Conservation (phyloP, 148 eudicot genomes). For the Silene uniflora region DNA sequence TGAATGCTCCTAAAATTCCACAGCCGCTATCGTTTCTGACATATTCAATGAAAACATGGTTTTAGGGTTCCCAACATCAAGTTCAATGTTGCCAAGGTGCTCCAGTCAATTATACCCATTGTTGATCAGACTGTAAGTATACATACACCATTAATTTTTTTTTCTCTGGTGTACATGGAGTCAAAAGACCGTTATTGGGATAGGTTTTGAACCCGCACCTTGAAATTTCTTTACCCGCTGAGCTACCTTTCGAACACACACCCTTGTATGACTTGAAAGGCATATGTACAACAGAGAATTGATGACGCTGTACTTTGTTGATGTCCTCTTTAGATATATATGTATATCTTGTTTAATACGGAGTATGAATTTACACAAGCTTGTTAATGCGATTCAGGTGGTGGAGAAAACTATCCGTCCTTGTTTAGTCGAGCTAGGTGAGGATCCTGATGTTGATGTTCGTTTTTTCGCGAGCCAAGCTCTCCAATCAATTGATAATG, state of each 20-base stretch:
- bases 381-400: conserved; percentile 39
- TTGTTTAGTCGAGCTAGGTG: conserved; percentile 64
- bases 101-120: conserved; percentile 71
- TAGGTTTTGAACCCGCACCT: too few relatives aligned
- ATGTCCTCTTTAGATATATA: neutral
- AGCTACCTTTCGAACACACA: too few relatives aligned
- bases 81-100: conserved; percentile 92
- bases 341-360: too few relatives aligned
- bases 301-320: neutral
- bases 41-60: neutral
- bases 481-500: conserved; percentile 77
- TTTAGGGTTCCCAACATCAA: conserved; percentile 83
- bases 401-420: conserved; percentile 81
- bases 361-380: too few relatives aligned
- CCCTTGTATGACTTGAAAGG: too few relatives aligned
- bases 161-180: too few relatives aligned
- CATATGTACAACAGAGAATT: neutral
- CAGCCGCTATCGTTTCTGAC: conserved; percentile 2
- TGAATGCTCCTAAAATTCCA: neutral
- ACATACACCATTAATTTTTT: too few relatives aligned
- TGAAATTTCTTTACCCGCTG: too few relatives aligned
- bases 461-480: conserved; percentile 88
- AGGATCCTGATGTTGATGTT: conserved; percentile 95
- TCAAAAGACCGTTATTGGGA: too few relatives aligned
- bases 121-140: conserved; percentile 81